These are phyloP conservation scores for Sequoia sempervirens DNA, from an alignment of 75 land plant species.

Conservation along the genomic window DNA sequence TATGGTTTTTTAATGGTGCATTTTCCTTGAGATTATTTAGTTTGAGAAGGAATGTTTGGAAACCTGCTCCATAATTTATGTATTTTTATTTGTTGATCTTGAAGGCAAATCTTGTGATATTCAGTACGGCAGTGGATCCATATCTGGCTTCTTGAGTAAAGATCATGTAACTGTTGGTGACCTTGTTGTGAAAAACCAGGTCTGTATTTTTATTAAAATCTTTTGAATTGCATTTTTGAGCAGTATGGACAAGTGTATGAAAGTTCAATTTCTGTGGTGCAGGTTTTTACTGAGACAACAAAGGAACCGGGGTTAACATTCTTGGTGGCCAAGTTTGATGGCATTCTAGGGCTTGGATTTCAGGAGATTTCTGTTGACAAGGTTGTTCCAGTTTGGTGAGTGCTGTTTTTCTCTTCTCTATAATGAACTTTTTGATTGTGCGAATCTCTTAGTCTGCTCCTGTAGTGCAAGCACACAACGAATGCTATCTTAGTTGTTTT, in stretches of 20 bases:
- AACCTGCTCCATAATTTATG: neutral
- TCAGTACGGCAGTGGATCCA: conserved; percentile 72
- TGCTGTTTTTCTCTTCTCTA: neutral
- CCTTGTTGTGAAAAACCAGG: conserved; percentile 67
- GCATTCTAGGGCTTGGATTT: conserved; percentile 94
- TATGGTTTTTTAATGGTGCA: neutral
- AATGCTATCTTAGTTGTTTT: neutral
- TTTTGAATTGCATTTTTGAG: neutral
- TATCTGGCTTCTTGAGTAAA: conserved; percentile 69
- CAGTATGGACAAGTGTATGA: neutral
- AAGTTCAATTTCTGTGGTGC: neutral
- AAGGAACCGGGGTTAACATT: conserved; percentile 71
- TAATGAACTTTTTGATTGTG: neutral
- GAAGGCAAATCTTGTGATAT: conserved; percentile 65
- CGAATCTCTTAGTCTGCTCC: neutral
- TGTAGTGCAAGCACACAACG: neutral
- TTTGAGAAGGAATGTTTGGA: neutral
- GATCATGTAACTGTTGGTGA: conserved; percentile 71
- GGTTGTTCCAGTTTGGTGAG: conserved; percentile 76
- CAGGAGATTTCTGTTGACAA: conserved; percentile 77
- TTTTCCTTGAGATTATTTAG: neutral
- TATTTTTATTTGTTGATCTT: neutral
- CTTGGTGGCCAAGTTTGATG: conserved; percentile 79
- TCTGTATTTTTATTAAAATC: neutral
- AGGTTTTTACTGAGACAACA: conserved; percentile 89